phyloP scores from a whole-genome alignment of 179 eudicot species.

The Vitellaria paradoxa region DNA sequence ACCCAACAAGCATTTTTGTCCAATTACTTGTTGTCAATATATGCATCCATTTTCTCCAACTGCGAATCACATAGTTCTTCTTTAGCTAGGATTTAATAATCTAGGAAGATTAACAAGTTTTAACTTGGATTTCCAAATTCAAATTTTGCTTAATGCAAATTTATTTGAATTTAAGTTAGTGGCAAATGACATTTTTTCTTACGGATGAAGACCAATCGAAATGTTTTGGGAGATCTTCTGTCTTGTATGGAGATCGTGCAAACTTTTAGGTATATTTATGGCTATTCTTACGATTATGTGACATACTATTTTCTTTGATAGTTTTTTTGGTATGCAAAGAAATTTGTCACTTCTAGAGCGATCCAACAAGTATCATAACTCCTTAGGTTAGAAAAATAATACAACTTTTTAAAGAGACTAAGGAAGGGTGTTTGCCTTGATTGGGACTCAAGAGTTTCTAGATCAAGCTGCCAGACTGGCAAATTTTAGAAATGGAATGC shows the following conservation, averaged over 20 bases:
- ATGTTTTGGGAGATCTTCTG: neutral
- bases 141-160: neutral
- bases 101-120: neutral
- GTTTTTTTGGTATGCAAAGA: neutral
- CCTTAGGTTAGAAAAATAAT: neutral
- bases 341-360: neutral
- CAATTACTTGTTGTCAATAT: neutral
- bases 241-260: neutral
- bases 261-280: neutral
- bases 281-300: neutral
- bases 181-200: neutral
- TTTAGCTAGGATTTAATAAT: neutral
- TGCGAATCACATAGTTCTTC: neutral
- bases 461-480: neutral
- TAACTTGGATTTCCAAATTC: neutral
- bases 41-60: neutral
- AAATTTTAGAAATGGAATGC: neutral
- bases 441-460: neutral
- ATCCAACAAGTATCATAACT: neutral
- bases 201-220: neutral
- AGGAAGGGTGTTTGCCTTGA: neutral
- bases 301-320: neutral
- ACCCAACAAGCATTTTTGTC: neutral
- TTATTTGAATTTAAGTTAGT: neutral
- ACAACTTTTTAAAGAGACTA: neutral